Base-by-base conservation (phyloP, 2,329 filamentous ascomycete species). In the Trichothecium roseum region DNA sequence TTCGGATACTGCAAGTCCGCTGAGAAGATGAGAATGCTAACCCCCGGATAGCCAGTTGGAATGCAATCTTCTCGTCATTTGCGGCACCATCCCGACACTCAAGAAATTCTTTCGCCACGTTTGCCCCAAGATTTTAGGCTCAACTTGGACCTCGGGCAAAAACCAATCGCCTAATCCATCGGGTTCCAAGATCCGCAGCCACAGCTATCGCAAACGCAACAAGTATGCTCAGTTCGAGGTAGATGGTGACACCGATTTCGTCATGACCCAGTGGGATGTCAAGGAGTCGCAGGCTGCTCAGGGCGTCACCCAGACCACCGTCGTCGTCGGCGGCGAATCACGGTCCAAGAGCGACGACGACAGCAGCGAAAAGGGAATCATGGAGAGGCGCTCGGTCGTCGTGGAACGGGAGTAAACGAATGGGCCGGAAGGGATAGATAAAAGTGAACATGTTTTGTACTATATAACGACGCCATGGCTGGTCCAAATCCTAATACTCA, bases 31-130 rank as follows among this genome's bases (percentile, higher is more conserved):
- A 24, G 27, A 10, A 5, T 22, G 32, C 18, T 28, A 15, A 15
- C 14, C 6, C 17, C 8, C 24, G 10, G n/a, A n/a, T 10, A 30
- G 26, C 14, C n/a, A 16, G 44, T 56, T 63, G 26, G 60, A 64
- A 38, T 45, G 50, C 1, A 64, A 64, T 28, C 48, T 64, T 1
- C 53, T 63, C 34, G 50, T 64, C 18, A 56, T 61, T 10, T 64
- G 59, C 43, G 58, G 56, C 15, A 57, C 57, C 16, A 51, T 63
- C 24, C 57, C 60, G 0, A 62, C 60, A 1, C 40, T 64, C 1
- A 53, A 56, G 18, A 57, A 57, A 14, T 64, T 63, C 49, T 49
- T 62, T 39, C 48, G 48, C 3, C 55, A 60, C 35, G 45, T 62
- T 9, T 51, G 57, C 0, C 58, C 58, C 2, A 49, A 42, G 5